Base-by-base conservation (phyloP, 164 flowering plant species). In the Magnolia kwangsiensis region DNA sequence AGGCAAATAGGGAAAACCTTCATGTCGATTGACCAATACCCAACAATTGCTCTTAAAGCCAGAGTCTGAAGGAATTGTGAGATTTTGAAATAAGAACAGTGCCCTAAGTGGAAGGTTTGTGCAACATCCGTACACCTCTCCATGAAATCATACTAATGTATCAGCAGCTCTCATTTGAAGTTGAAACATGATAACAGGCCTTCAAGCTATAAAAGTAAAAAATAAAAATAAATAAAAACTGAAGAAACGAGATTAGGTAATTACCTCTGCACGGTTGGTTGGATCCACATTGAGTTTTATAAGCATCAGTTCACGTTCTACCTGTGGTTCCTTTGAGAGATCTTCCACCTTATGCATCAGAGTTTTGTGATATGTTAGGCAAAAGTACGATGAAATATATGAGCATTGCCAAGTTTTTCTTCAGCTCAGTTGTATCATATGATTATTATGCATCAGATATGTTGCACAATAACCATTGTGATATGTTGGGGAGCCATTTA, bases 281-380 rank as follows among this genome's bases (percentile, higher is more conserved):
- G 91, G 89, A 75, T 92, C 87, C 20, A 90, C 95, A 83, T 88
- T 86, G 37, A 96, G 85, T 82, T 96, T 94, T 65, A 96, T 77
- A 69, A 96, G 97, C 97, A 96, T 94, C 72, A 96, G 79, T 78
- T 96, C 99, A 74, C 99, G 93, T 81, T 96, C 99, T 67, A 96
- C 97, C 73, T 96, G 98, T 27, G 96, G 96, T 80, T 91, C 97
- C 80, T 66, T 85, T 4, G 98, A 96, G 51, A 96, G 79, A 87
- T 96, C 98, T 75, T 90, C 97, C 79, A 96, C 99, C 98, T 93
- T 76, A 8, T 16, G 23, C 74, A 61, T 29, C 58, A 67, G 13
- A 69, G 64, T 72, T 64, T 23, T 7, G 51, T 31, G 27, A 37
- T 61, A 67, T 64, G 23, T 59, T 29, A 72, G 67, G 67, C 31